Conservation (phyloP, 2,329 filamentous ascomycete genomes). For the Camillea tinctor region DNA sequence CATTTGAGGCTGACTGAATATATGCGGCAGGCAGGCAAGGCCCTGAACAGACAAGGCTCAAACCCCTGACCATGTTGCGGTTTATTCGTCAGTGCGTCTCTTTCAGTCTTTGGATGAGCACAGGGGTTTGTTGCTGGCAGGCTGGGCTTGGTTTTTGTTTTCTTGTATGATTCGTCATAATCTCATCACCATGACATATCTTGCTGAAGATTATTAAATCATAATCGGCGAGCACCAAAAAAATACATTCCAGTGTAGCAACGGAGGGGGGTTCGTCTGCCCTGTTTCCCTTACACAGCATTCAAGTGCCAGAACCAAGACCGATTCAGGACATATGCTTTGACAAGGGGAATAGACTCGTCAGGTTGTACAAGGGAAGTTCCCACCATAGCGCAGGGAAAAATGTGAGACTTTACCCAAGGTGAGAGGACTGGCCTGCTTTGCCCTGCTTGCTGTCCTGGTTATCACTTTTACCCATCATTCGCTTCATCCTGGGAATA, state of each 20-base stretch:
- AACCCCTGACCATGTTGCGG: constrained; percentile 8
- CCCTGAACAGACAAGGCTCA: constrained; percentile 8
- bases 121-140: neutral
- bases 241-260: neutral
- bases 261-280: neutral
- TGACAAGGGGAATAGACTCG: neutral
- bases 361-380: neutral
- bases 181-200: neutral
- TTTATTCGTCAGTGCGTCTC: neutral
- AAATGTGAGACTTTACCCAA: neutral
- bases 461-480: constrained; percentile 6
- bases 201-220: neutral
- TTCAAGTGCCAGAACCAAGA: neutral
- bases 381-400: neutral
- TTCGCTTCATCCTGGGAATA: constrained; percentile 2
- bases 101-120: constrained; percentile 12
- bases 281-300: neutral
- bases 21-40: constrained; percentile 12
- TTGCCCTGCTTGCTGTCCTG: neutral
- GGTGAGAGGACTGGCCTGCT: neutral
- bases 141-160: too few relatives aligned
- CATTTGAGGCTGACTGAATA: constrained; percentile 19
- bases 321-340: neutral
- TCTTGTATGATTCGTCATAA: neutral
- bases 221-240: neutral